Evolutionary conservation across 352 stramenopile species (phyloP).

Genomic region (Peronospora tabacina): DNA sequence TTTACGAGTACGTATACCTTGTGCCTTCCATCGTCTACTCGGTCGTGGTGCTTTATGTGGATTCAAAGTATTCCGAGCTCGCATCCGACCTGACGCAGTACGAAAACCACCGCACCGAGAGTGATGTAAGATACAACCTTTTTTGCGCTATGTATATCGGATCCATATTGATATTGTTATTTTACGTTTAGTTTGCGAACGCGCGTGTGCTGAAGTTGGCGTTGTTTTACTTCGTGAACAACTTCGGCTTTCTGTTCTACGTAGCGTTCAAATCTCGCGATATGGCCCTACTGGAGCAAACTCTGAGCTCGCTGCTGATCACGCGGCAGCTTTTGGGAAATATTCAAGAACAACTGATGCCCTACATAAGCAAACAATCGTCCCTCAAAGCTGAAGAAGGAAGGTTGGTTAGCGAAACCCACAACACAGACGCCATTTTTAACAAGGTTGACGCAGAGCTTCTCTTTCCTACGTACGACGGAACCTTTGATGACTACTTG

Average conservation of each 20-base stretch:
- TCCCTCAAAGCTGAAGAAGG: conserved; percentile 78
- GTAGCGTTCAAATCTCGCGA: conserved; percentile 88
- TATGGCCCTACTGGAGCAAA: conserved; percentile 87
- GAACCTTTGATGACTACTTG: conserved; percentile 91
- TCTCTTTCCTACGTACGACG: conserved; percentile 74
- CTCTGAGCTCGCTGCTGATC: conserved; percentile 76
- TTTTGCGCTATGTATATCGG: not conserved
- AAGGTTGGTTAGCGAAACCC: conserved; percentile 57
- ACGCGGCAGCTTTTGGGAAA: conserved; percentile 78
- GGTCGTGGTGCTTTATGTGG: conserved; percentile 62
- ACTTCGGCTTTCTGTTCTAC: conserved; percentile 95
- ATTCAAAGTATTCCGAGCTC: conserved; percentile 86
- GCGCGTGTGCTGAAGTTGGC: conserved; percentile 96
- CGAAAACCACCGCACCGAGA: conserved; percentile 89
- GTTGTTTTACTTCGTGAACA: conserved; percentile 97
- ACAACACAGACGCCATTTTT: conserved; percentile 42
- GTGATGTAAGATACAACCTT: conserved; percentile 42
- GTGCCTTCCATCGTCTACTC: conserved; percentile 69
- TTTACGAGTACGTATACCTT: conserved; percentile 64
- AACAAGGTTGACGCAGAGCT: conserved; percentile 73
- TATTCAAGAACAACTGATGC: conserved; percentile 69
- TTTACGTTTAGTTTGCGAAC: conserved; percentile 67
- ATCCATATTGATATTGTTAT: conserved; percentile 3
- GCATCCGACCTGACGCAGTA: conserved; percentile 90
- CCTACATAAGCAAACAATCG: conserved; percentile 69